Evolutionary conservation across 1,139 yeast species (phyloP).

Genomic region (Nakaseomyces sp.): DNA sequence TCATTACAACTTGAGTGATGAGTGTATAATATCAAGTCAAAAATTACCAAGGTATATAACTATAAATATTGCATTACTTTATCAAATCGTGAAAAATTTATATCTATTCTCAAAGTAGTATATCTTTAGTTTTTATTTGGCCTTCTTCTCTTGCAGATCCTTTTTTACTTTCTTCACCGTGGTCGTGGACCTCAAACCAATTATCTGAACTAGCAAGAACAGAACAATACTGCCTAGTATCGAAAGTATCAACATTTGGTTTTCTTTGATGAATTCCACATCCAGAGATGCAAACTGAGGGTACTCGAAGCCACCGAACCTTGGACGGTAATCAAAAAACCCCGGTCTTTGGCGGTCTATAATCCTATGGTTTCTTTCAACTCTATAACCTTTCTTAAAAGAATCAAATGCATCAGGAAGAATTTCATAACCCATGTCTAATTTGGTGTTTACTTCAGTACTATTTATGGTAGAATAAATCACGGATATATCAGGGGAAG

Average conservation of each 20-base stretch:
- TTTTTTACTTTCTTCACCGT: neutral
- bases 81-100: neutral
- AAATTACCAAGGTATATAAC: neutral
- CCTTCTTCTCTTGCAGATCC: neutral
- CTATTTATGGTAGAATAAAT: conserved; percentile 32
- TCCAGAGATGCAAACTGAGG: conserved; percentile 18
- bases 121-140: neutral
- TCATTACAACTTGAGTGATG: conserved; percentile 1
- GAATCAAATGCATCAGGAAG: conserved; percentile 30
- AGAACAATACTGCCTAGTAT: neutral
- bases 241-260: conserved; percentile 7
- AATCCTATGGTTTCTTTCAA: conserved; percentile 46
- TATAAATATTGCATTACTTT: conserved; percentile 2
- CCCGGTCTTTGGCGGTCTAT: conserved; percentile 30
- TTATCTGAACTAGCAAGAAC: neutral
- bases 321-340: conserved; percentile 30
- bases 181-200: neutral
- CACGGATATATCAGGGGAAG: conserved; percentile 55
- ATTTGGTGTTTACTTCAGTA: conserved; percentile 12
- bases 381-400: conserved; percentile 38
- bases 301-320: conserved; percentile 12
- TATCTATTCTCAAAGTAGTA: neutral
- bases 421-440: conserved; percentile 18
- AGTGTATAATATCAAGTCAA: conserved; percentile 1
- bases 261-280: conserved; percentile 18